phyloP scores from a whole-genome alignment of 176 grass and related monocot genomes.

The Rhynchospora tenuis region DNA sequence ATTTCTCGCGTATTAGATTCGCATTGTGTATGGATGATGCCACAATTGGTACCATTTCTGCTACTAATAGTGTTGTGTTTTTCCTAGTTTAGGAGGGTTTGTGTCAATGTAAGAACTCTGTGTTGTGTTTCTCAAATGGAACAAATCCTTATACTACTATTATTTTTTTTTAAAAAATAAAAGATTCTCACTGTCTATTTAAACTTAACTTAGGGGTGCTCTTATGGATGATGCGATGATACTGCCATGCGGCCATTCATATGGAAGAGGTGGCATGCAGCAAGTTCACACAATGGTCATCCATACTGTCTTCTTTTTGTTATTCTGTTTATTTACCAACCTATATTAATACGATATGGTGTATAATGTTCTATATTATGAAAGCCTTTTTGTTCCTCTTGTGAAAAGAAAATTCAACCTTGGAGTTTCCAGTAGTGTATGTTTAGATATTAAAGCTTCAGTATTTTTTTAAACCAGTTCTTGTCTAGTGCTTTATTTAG shows the following conservation, averaged over 20 bases:
- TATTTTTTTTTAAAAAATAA: no score
- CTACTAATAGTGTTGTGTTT: no score
- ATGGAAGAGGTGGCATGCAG: slow-evolving; percentile 58
- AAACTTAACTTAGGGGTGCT: slow-evolving; percentile 30
- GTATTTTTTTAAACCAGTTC: not conserved
- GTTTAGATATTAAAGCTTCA: not conserved
- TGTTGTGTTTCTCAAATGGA: no score
- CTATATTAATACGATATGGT: not conserved
- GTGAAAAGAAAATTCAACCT: not conserved
- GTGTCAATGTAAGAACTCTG: no score
- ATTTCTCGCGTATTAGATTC: not conserved
- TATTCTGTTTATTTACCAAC: not conserved
- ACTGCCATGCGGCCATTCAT: slow-evolving; percentile 78
- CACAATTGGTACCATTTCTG: no score
- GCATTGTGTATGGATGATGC: no score
- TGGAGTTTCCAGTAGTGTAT: not conserved
- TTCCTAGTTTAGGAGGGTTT: no score
- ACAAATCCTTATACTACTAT: no score
- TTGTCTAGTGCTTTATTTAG: not conserved
- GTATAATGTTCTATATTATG: not conserved
- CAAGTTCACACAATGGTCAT: slow-evolving; percentile 73
- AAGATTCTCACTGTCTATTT: not conserved
- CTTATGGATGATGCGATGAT: slow-evolving; percentile 86
- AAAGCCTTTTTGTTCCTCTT: not conserved
- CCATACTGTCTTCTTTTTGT: slow-evolving; percentile 6